Evolutionary conservation across 2,329 filamentous ascomycete genomes (phyloP).

Genomic region (Tothia fuscella): DNA sequence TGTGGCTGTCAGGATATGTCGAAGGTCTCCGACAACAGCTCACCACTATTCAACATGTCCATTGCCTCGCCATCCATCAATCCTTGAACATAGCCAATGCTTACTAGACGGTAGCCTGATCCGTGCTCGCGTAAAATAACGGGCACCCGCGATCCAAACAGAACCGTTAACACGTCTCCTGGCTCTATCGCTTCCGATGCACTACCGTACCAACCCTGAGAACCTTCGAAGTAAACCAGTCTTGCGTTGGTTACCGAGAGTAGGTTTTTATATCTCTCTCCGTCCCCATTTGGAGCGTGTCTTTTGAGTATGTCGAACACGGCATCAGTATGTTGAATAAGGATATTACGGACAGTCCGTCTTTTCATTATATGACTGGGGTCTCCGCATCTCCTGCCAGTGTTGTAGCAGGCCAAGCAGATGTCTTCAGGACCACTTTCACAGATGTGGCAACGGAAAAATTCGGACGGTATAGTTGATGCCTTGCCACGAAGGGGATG

Average conservation of each 20-base stretch:
- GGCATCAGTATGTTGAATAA: neutral
- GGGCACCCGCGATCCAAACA: neutral
- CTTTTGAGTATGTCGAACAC: neutral
- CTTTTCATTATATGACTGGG: neutral
- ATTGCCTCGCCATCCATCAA: neutral
- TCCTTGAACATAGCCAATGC: neutral
- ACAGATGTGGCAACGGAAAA: no score
- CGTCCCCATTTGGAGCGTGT: neutral
- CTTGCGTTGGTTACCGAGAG: neutral
- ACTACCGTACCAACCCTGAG: neutral
- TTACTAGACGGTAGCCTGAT: neutral
- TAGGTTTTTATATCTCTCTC: neutral
- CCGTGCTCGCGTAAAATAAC: neutral
- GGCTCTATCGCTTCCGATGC: neutral
- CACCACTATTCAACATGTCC: neutral
- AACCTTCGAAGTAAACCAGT: neutral
- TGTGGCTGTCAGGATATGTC: constrained; percentile 10
- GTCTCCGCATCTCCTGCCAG: neutral
- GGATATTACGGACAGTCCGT: neutral
- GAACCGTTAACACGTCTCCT: neutral
- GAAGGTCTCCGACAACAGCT: neutral
- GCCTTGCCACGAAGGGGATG: no score
- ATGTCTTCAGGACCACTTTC: no score
- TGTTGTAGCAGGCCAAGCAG: neutral
- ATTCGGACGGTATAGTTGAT: no score